Base-by-base conservation (phyloP, 177 flowering plant genomes). In the Tripterygium wilfordii region DNA sequence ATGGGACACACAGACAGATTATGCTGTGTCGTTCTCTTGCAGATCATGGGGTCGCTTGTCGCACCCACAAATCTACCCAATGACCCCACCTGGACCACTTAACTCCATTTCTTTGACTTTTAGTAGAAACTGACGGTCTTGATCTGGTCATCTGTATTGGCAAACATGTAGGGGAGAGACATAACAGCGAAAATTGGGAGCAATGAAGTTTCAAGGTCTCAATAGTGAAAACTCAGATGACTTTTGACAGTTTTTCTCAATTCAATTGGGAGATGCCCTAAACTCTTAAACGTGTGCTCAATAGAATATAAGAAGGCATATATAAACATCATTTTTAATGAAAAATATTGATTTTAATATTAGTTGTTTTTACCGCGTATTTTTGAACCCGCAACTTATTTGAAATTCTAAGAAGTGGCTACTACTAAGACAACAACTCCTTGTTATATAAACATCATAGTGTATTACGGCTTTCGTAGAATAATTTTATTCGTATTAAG, bases 31-130 rank as follows among this genome's bases (percentile, higher is more conserved):
- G 20, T 39, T 59, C 52, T 44, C 62, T 10, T 22, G 33, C 23
- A 22, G 45, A 58, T 44, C 45, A 43, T 28, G n/a, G n/a, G 10
- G 47, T 29, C 57, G 53, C 57, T 53, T 53, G 57, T 60, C 47
- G 36, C 19, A 46, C 53, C 57, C 42, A 39, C 42, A 39, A 40
- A 27, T 32, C 36, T 18, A 15, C 15, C 24, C 2, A n/a, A 13
- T 10, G 24, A 27, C 3, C 35, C 63, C 40, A 25, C 48, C 30
- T n/a, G 5, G 14, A 36, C n/a, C 10, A 10, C 10, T 19, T 19
- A 0, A 30, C 16, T 13, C 16, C 24, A 10, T 10, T 20, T 30
- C 12, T 10, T 47, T 7, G 39, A 17, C n/a, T 31, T 19, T 10
- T 20, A 13, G 13, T 6, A 33, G 24, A 4, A 10, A 42, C 12